Conservation (phyloP, 192 early-diverging fungal species). For the Geranomyces michiganensis region DNA sequence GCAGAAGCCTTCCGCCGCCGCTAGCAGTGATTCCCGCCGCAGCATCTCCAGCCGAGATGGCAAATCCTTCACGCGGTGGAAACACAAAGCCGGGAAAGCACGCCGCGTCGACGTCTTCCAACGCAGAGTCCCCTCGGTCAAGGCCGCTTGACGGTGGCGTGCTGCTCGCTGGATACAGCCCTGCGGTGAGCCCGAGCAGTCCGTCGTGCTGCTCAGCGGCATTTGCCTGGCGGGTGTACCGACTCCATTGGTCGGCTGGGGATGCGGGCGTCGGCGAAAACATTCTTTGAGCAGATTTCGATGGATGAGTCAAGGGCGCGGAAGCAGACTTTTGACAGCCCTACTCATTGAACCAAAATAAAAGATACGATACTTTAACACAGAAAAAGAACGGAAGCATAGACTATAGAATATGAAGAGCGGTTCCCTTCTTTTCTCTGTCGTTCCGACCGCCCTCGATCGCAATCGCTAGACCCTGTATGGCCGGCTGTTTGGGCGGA, state of each 20-base stretch:
- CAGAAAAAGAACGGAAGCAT: too few relatives aligned
- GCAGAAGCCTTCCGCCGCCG: background rate
- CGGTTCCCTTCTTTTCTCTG: too few relatives aligned
- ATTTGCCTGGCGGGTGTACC: background rate
- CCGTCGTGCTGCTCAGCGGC: constrained; percentile 8
- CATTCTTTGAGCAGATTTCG: too few relatives aligned
- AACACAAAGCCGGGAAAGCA: constrained; percentile 8
- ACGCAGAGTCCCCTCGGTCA: background rate
- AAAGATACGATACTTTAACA: too few relatives aligned
- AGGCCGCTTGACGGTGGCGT: background rate
- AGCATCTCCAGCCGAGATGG: background rate
- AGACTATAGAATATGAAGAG: too few relatives aligned
- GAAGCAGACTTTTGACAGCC: too few relatives aligned
- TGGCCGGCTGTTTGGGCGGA: too few relatives aligned
- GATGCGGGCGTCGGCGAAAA: background rate
- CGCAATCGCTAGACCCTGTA: too few relatives aligned
- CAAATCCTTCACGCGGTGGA: constrained; percentile 12
- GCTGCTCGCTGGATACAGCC: background rate
- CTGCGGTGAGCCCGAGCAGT: background rate
- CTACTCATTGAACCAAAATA: too few relatives aligned
- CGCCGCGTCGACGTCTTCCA: constrained; percentile 2
- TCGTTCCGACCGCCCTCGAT: too few relatives aligned
- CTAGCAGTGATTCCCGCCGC: background rate
- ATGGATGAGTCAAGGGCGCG: too few relatives aligned
- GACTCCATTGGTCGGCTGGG: background rate